Conservation (phyloP, 192 early-diverging fungal species). For the Dissophora ornata region DNA sequence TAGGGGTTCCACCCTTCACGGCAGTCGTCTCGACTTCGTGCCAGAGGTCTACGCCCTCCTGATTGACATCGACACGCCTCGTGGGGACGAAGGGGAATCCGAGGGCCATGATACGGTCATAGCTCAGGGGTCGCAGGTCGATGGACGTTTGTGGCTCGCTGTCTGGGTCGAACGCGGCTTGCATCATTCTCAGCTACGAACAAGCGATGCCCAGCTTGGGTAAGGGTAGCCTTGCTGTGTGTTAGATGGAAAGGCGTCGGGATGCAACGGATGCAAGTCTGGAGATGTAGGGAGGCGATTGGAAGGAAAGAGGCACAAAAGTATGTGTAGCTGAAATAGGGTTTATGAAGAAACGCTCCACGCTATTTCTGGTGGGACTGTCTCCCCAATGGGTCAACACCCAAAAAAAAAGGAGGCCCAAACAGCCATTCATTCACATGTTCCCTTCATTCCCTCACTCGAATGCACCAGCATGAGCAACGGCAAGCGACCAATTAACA, state of each 20-base stretch:
- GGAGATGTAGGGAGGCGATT: not conserved
- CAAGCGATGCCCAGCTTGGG: too few relatives aligned
- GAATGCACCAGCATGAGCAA: slow-evolving; percentile 28
- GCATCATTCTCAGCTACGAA: slow-evolving; percentile 29
- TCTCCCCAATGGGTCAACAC: too few relatives aligned
- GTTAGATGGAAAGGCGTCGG: not conserved
- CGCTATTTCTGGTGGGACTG: too few relatives aligned
- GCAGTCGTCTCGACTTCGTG: slow-evolving; percentile 13
- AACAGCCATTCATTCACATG: not conserved
- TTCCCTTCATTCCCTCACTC: not conserved
- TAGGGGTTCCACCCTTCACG: slow-evolving; percentile 19
- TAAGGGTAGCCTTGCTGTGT: not conserved
- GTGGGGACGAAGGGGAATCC: slow-evolving; percentile 34
- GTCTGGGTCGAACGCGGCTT: slow-evolving; percentile 2
- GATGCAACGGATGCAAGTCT: too few relatives aligned
- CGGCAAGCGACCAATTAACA: slow-evolving; percentile 46
- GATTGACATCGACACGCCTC: slow-evolving; percentile 18
- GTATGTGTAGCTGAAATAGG: not conserved
- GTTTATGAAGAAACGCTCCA: too few relatives aligned
- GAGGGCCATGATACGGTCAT: slow-evolving; percentile 8
- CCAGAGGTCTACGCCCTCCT: slow-evolving; percentile 2
- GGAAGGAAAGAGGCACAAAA: not conserved
- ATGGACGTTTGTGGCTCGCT: slow-evolving; percentile 10
- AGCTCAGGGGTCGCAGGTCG: slow-evolving; percentile 12
- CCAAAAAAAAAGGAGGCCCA: not conserved